Base-by-base conservation (phyloP, 148 eudicot genomes). In the Cornus kousa region DNA sequence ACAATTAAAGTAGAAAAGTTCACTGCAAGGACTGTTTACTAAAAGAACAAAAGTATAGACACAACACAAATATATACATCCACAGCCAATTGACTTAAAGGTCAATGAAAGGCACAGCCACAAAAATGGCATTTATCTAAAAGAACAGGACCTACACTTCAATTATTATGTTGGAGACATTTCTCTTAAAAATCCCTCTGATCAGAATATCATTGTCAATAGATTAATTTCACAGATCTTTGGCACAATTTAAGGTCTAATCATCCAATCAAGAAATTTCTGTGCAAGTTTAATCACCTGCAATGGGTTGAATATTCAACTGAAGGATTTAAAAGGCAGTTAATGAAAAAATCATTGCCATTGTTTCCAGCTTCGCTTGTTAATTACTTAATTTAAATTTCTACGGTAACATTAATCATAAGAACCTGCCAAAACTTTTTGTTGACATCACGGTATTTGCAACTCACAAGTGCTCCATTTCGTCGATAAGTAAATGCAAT, bases 371-470 rank as follows among this genome's bases (percentile, higher is more conserved):
- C 1, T 64, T 2, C 0, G 3, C 37, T 24, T 13, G 13, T 43
- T 28, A 67, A 67, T 16, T 1, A 69, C 28, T 50, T 55, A 50
- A 68, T 32, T 1, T 32, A 16, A 16, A 48, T 11, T 55, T 53
- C 17, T 35, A 57, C 22, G 73, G 67, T 71, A 46, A 77, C 32
- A 65, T 48, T 71, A 66, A 39, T 40, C 43, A 67, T 37, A 33
- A 72, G 23, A 84, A 94, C 99, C 99, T 95, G 99, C 99, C 99
- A 95, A 86, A 93, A 95, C 62, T 70, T 87, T 87, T 95, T 95
- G 71, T 43, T 68, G 60, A 78, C 80, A 50, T 88, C 93, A 43
- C 99, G 89, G 74, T 93, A 95, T 83, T 95, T 95, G 91, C 99
- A 95, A 82, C 92, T 87, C 37, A 91, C 88, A 78, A 95, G 92